These are phyloP conservation scores for Lipomyces anomalus DNA, from an alignment of 805 yeast species.

Conservation along the genomic window DNA sequence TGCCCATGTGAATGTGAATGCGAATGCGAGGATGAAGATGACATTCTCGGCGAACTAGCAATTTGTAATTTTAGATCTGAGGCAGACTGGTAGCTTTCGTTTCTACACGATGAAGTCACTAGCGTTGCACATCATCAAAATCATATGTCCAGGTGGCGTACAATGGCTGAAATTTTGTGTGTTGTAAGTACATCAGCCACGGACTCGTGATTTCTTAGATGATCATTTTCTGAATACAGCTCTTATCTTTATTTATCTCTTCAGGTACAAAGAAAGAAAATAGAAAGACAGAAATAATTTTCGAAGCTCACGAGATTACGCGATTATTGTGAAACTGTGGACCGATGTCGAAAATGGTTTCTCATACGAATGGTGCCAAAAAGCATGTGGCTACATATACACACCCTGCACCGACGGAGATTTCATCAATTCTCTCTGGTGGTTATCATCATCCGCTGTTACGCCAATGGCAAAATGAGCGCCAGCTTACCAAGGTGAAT, in stretches of 20 bases:
- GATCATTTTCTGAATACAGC: too few relatives aligned
- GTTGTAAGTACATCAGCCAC: too few relatives aligned
- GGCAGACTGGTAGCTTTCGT: too few relatives aligned
- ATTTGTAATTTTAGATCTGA: too few relatives aligned
- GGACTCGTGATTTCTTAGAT: too few relatives aligned
- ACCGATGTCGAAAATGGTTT: background rate
- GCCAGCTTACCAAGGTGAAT: conserved; percentile 77
- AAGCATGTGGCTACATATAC: conserved; percentile 68
- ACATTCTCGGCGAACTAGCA: too few relatives aligned
- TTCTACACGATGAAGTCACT: too few relatives aligned
- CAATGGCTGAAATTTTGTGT: too few relatives aligned
- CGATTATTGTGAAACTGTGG: background rate
- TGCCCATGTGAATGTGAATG: conserved; percentile 34
- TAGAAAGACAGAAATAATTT: background rate
- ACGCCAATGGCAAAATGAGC: conserved; percentile 86
- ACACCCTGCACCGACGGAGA: conserved; percentile 50
- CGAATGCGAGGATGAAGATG: conserved; percentile 4
- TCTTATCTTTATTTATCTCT: too few relatives aligned
- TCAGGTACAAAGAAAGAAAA: too few relatives aligned
- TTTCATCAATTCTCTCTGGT: conserved; percentile 79
- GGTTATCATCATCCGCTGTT: conserved; percentile 89
- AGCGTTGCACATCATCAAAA: too few relatives aligned
- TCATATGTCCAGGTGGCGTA: too few relatives aligned
- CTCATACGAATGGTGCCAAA: conserved; percentile 34
- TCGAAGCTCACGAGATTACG: background rate